A percentile compares a stretch with the other conserved stretches of the same genome.
These are phyloP conservation scores for Globisporangium canariense DNA, from an alignment of 352 stramenopile genomes.

Conservation along the genomic window DNA sequence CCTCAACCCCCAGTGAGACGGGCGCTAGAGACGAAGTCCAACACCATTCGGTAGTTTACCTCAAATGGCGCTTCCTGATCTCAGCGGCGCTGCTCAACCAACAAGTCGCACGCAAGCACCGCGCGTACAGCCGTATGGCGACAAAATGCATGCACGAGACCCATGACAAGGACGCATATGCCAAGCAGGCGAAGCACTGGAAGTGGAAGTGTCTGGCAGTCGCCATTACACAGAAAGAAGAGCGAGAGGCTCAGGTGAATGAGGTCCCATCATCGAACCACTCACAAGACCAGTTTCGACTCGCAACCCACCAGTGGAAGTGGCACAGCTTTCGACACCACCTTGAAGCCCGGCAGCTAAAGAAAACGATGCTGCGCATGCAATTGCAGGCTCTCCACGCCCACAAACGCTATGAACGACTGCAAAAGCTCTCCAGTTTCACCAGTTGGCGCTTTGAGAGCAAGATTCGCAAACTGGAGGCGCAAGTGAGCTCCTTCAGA, in stretches of 20 bases:
- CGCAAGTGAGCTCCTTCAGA: background rate
- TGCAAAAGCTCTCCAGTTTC: background rate
- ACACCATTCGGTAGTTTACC: background rate
- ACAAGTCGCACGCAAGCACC: conserved; percentile 19
- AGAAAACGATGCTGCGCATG: conserved; percentile 15
- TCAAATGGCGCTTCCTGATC: conserved; percentile 14
- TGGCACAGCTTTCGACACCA: conserved; percentile 23
- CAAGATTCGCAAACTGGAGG: conserved; percentile 22
- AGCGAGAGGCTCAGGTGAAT: background rate
- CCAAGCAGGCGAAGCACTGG: conserved; percentile 19
- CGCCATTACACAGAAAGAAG: conserved; percentile 17
- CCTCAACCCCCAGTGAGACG: background rate
- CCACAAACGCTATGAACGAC: background rate
- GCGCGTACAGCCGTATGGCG: conserved; percentile 20
- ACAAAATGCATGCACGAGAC: conserved; percentile 9
- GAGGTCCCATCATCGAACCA: background rate
- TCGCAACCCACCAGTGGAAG: conserved; percentile 2
- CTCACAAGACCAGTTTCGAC: background rate
- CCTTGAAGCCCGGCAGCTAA: conserved; percentile 18
- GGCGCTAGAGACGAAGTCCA: background rate
- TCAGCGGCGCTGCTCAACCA: background rate
- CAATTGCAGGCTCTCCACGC: conserved; percentile 6
- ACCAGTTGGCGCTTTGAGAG: conserved; percentile 12
- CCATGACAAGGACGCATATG: background rate
- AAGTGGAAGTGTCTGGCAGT: conserved; percentile 33